Conservation (phyloP, 805 yeast genomes). For the Yarrowia hollandica region DNA sequence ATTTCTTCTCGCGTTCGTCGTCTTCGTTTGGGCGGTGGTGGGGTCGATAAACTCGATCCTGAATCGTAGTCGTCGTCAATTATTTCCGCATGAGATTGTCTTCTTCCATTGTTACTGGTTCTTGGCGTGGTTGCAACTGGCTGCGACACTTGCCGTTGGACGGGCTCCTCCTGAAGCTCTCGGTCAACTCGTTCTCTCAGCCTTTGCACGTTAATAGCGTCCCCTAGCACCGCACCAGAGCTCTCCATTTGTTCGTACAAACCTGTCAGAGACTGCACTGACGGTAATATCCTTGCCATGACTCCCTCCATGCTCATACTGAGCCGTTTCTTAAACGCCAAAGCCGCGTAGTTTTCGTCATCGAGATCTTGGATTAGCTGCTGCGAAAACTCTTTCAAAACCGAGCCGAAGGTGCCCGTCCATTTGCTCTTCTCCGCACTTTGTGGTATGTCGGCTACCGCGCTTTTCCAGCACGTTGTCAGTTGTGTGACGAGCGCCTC, state of each 20-base stretch:
- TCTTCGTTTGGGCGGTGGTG: not conserved
- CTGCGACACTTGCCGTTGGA: too few species aligned
- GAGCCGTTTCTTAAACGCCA: conserved; percentile 11
- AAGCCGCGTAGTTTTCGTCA: conserved; percentile 7
- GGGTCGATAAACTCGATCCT: not conserved
- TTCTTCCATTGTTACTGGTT: not conserved
- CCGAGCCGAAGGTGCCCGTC: not conserved
- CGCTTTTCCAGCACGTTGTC: not conserved
- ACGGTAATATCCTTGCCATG: not conserved
- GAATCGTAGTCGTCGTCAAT: not conserved
- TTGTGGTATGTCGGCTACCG: not conserved
- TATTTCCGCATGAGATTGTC: not conserved
- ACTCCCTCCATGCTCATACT: not conserved
- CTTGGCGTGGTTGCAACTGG: too few species aligned
- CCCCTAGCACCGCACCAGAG: not conserved
- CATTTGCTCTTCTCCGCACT: not conserved
- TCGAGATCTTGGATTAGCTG: not conserved
- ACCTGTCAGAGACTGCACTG: not conserved
- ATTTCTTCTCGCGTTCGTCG: not conserved
- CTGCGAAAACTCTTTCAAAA: not conserved
- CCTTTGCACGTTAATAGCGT: not conserved
- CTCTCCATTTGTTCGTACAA: not conserved
- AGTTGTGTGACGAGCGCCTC: not conserved
- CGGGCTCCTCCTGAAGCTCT: not conserved
- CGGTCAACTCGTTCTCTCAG: not conserved